phyloP scores from a whole-genome alignment of 129 eudicot genomes.

The Centrapalus pauciflorus region DNA sequence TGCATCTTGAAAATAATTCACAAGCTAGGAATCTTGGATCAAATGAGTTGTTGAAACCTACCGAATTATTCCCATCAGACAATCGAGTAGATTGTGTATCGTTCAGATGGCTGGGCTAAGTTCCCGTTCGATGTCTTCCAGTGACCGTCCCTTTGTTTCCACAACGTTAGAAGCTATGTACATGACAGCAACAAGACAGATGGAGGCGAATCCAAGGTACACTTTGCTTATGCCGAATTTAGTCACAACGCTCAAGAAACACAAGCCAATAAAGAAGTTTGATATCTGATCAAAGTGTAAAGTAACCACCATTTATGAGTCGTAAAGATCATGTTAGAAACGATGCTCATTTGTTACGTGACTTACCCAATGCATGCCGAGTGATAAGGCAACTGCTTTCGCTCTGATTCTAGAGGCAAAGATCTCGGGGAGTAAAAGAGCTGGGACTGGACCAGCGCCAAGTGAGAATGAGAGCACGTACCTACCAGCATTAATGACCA shows the following conservation, averaged over 20 bases:
- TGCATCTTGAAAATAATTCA: too few species aligned
- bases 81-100: neutral
- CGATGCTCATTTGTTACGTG: neutral
- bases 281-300: constrained; percentile 49
- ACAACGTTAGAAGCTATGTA: constrained; percentile 83
- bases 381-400: constrained; percentile 90
- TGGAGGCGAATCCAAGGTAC: constrained; percentile 78
- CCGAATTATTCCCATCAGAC: constrained; percentile 9
- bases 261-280: constrained; percentile 88
- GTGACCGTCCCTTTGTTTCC: constrained; percentile 92
- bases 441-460: constrained; percentile 99
- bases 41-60: constrained; percentile 12
- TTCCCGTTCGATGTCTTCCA: constrained; percentile 88
- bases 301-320: constrained; percentile 10
- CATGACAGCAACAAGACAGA: constrained; percentile 67
- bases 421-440: constrained; percentile 91
- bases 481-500: constrained; percentile 28
- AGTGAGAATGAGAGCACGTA: constrained; percentile 89
- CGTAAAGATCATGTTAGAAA: neutral
- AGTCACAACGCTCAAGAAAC: constrained; percentile 82
- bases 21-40: too few species aligned
- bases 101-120: constrained; percentile 60
- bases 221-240: constrained; percentile 81
- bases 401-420: constrained; percentile 97
- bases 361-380: constrained; percentile 97